phyloP scores from a whole-genome alignment of 2,329 filamentous ascomycete genomes.

The Cercospora sojina region DNA sequence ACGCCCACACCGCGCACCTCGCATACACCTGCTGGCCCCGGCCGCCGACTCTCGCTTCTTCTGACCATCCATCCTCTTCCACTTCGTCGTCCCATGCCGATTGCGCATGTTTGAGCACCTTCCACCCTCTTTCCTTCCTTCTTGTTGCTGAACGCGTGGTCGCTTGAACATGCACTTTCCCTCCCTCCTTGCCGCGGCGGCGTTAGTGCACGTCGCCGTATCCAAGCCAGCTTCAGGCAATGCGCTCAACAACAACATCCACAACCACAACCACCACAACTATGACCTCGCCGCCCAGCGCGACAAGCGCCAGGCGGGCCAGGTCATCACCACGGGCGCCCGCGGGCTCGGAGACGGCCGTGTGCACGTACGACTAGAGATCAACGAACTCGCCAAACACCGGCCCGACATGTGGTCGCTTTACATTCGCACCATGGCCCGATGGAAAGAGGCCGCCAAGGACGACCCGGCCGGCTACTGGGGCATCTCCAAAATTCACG shows the following conservation, averaged over 20 bases:
- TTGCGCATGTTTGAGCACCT: conserved; percentile 10
- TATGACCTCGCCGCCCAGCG: conserved; percentile 6
- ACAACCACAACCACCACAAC: not conserved
- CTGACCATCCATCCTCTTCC: not conserved
- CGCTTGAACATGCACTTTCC: conserved; percentile 15
- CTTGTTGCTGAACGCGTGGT: not conserved
- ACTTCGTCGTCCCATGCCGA: not conserved
- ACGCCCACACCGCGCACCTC: not conserved
- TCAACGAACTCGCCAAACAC: conserved; percentile 21
- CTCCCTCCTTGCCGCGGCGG: conserved; percentile 16
- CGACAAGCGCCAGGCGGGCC: conserved; percentile 15
- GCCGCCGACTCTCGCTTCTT: not conserved
- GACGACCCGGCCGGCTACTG: conserved; percentile 22
- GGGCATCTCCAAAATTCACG: conserved; percentile 29
- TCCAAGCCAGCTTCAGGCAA: conserved; percentile 22
- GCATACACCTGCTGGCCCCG: conserved; percentile 1
- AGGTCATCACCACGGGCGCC: conserved; percentile 25
- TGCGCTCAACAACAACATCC: not conserved
- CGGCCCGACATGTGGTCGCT: conserved; percentile 26
- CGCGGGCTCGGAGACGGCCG: conserved; percentile 21
- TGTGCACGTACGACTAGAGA: conserved; percentile 23
- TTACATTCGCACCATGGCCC: conserved; percentile 24
- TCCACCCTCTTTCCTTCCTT: conserved; percentile 6
- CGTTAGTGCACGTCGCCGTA: conserved; percentile 7
- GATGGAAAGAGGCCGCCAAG: conserved; percentile 15